Evolutionary conservation across 2,329 filamentous ascomycete species (phyloP), one percentile per base, ranked within the genome.

Genomic region (Talaromyces marneffei): DNA sequence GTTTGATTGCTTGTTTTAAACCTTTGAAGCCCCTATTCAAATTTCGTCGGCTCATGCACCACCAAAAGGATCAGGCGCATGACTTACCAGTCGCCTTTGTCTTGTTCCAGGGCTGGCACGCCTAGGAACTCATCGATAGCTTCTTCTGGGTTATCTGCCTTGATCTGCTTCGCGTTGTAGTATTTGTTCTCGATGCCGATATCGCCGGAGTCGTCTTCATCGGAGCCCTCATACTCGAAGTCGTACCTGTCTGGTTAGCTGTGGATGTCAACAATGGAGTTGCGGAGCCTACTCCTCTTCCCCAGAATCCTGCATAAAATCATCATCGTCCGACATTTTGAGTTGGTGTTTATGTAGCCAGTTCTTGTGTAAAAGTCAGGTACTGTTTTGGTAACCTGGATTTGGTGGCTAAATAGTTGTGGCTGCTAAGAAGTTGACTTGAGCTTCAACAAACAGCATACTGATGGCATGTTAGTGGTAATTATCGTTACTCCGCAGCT

Each of bases 111-210:
- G 14, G 84, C 81, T 4, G 91, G 92, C 65, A 99, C 88, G 33
- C 86, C 89, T n/a, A 97, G 79, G 70, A 99, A 99, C 74, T 97
- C 93, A 37, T 87, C 86, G 60, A 99, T 89, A 1, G 94, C 94
- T 68, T 91, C 91, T 70, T 94, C 86, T 0, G 93, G 92, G 62
- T 92, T 91, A 65, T 88, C 87, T 46, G 82, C 82, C 80, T 97
- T 99, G 73, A 96, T 87, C 79, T 97, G 93, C 78, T 99, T 99
- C 46, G 94, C 94, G 77, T 97, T 97, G 83, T 97, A 99, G 81
- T 99, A 99, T 79, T 96, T 97, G 81, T 99, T 99, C 75, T 99
- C 94, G 74, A 97, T 95, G 67, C 93, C 92, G 69, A 97, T 90
- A 74, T 97, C 91, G 62, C 88, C 92, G 33, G 85, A 86, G 62